A percentile compares a stretch with the other conserved stretches of the same genome.
Evolutionary conservation across 257 asterid species (phyloP).

Genomic region (Leptodermis oblonga): DNA sequence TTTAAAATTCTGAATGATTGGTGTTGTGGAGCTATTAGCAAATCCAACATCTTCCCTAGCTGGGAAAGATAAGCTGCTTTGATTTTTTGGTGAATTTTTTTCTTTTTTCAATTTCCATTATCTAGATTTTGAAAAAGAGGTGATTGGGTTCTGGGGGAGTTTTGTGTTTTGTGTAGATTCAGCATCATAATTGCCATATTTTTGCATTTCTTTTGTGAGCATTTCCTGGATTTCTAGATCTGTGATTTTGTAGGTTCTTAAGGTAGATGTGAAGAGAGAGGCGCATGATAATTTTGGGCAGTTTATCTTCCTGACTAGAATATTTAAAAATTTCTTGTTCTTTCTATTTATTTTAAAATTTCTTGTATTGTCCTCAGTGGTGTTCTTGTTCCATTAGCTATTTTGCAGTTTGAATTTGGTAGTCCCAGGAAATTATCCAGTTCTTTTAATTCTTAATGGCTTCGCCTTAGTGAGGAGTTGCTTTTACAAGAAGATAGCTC

Average conservation of each 20-base stretch:
- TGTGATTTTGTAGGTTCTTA: background rate
- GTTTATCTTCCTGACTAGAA: background rate
- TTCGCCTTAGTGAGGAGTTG: constrained; percentile 74
- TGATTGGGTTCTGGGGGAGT: background rate
- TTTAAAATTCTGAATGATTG: background rate
- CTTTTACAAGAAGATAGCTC: constrained; percentile 87
- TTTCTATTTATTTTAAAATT: background rate
- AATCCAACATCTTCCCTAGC: background rate
- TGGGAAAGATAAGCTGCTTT: background rate
- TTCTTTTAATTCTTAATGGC: constrained; percentile 1
- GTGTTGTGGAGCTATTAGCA: background rate
- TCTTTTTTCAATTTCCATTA: background rate
- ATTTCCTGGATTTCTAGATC: background rate
- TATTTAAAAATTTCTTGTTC: background rate
- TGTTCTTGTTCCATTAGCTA: constrained; percentile 1
- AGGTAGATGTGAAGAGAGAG: background rate
- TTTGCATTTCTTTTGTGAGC: background rate
- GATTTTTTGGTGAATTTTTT: background rate
- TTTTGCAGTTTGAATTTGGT: background rate
- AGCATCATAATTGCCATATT: background rate
- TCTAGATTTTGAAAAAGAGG: background rate
- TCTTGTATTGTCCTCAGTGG: background rate
- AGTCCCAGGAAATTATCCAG: background rate
- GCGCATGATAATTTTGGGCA: background rate
- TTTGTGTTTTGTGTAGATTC: background rate